A percentile compares a stretch with the other conserved stretches of the same genome.
phyloP scores from a whole-genome alignment of 2,329 filamentous ascomycete genomes.

The Fusarium decemcellulare region DNA sequence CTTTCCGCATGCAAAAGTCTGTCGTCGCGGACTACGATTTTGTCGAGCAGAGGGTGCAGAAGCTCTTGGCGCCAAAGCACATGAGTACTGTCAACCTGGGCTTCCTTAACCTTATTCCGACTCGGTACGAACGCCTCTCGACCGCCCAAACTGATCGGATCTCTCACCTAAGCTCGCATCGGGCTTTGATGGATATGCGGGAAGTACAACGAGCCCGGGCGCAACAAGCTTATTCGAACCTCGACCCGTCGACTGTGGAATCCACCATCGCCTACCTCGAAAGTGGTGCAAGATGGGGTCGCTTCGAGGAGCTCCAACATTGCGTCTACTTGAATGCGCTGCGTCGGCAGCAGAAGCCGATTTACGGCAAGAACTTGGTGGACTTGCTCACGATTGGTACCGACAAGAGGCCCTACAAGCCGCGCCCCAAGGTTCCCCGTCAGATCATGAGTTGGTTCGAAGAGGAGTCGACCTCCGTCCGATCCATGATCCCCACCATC shows the following conservation, averaged over 20 bases:
- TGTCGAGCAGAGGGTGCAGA: constrained; percentile 79
- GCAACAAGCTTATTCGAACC: constrained; percentile 66
- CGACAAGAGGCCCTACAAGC: constrained; percentile 70
- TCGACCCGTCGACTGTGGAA: constrained; percentile 77
- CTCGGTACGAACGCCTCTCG: constrained; percentile 77
- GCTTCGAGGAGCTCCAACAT: constrained; percentile 84
- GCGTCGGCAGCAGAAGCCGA: constrained; percentile 82
- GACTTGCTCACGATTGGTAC: constrained; percentile 78
- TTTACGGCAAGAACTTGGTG: constrained; percentile 87
- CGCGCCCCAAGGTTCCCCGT: constrained; percentile 71
- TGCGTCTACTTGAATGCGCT: constrained; percentile 86
- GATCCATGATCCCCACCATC: constrained; percentile 80
- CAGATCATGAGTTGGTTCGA: constrained; percentile 83
- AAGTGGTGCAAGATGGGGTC: constrained; percentile 76
- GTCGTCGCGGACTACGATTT: constrained; percentile 81
- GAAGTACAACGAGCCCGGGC: constrained; percentile 77
- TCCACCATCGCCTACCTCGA: constrained; percentile 82
- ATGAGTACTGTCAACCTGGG: constrained; percentile 78
- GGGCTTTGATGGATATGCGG: constrained; percentile 77
- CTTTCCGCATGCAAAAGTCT: constrained; percentile 90
- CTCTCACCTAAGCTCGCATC: constrained; percentile 78
- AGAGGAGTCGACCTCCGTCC: constrained; percentile 74
- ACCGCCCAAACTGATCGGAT: constrained; percentile 66
- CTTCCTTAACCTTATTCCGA: constrained; percentile 85
- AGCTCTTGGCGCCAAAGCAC: constrained; percentile 72